A percentile compares a stretch with the other conserved stretches of the same genome.
Evolutionary conservation across 2,329 filamentous ascomycete species (phyloP).

Genomic region (Parastagonospora nodorum): DNA sequence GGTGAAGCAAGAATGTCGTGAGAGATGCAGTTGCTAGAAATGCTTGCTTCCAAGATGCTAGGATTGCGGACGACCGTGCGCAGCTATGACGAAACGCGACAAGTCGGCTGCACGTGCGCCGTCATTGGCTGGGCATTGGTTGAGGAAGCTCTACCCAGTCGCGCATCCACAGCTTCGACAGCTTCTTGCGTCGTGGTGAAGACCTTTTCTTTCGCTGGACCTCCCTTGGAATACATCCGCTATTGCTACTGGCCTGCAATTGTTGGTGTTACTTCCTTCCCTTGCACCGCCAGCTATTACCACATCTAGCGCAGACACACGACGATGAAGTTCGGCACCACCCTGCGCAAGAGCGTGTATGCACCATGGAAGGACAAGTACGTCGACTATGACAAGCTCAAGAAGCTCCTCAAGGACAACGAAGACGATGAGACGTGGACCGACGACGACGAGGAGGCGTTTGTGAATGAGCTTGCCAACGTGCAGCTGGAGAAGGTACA

Average conservation of each 20-base stretch:
- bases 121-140: constrained; percentile 20
- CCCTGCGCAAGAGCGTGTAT: constrained; percentile 78
- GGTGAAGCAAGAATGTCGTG: too few species aligned
- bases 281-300: neutral
- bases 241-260: constrained; percentile 8
- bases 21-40: neutral
- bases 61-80: neutral
- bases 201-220: constrained; percentile 7
- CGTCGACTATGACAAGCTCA: constrained; percentile 94
- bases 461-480: constrained; percentile 94
- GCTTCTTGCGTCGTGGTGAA: constrained; percentile 5
- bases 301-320: constrained; percentile 3
- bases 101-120: constrained; percentile 19
- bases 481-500: constrained; percentile 94
- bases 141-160: constrained; percentile 6
- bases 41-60: neutral
- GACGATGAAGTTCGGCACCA: constrained; percentile 92
- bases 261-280: constrained; percentile 7
- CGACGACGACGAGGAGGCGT: constrained; percentile 88
- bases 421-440: constrained; percentile 74
- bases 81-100: constrained; percentile 8
- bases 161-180: neutral
- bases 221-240: neutral
- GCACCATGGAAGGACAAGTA: constrained; percentile 90
- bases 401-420: constrained; percentile 79